These are phyloP conservation scores for Fusarium metavorans DNA, from an alignment of 2,329 filamentous ascomycete species.

Conservation along the genomic window DNA sequence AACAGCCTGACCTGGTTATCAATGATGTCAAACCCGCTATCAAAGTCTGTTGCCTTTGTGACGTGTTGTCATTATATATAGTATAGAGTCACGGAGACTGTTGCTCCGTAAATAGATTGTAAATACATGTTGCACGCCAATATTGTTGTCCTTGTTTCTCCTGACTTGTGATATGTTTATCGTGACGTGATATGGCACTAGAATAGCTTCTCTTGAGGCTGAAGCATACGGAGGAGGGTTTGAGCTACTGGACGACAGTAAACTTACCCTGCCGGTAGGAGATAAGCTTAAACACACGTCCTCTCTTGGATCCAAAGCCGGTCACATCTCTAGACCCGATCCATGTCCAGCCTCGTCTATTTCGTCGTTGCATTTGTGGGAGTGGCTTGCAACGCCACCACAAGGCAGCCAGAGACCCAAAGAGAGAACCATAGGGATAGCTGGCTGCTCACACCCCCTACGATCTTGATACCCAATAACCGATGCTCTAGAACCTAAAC, in stretches of 20 bases:
- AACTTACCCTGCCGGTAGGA: neutral
- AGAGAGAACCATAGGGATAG: neutral
- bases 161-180: neutral
- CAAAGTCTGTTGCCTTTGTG: slow-evolving; percentile 1
- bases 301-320: neutral
- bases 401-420: neutral
- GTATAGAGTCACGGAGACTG: neutral
- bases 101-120: neutral
- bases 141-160: neutral
- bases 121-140: neutral
- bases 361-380: neutral
- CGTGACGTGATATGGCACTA: neutral
- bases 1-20: slow-evolving; percentile 33
- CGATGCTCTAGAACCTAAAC: neutral
- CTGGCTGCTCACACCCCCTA: neutral
- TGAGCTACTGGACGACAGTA: neutral
- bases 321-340: neutral
- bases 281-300: neutral
- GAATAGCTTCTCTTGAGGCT: neutral
- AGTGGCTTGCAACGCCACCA: neutral
- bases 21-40: slow-evolving; percentile 48
- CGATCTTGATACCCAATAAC: neutral
- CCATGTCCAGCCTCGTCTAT: neutral
- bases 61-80: neutral
- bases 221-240: neutral